A percentile compares a stretch with the other conserved stretches of the same genome.
Evolutionary conservation across 1,139 yeast genomes (phyloP).

Genomic region (Yamadazyma atmosphaerica): DNA sequence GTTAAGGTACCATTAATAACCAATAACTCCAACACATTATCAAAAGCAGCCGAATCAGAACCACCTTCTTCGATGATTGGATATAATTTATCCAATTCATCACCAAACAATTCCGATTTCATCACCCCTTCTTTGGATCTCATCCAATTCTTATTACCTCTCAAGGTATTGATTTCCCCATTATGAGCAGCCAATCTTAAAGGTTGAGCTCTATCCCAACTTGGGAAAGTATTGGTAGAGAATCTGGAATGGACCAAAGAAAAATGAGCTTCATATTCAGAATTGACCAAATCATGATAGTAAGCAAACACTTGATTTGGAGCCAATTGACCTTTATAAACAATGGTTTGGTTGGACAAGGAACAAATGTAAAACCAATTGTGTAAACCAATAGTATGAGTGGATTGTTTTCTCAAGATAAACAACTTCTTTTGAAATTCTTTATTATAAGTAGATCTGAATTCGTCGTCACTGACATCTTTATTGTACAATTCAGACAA

Average conservation of each 20-base stretch:
- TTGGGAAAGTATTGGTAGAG: constrained; percentile 97
- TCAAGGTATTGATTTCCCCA: constrained; percentile 95
- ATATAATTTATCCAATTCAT: constrained; percentile 83
- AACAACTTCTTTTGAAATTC: constrained; percentile 82
- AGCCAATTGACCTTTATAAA: constrained; percentile 96
- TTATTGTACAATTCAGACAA: constrained; percentile 56
- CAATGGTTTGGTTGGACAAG: constrained; percentile 82
- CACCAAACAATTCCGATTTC: constrained; percentile 85
- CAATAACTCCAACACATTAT: constrained; percentile 88
- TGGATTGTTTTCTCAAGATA: constrained; percentile 83
- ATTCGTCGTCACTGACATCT: constrained; percentile 50
- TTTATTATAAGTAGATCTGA: constrained; percentile 57
- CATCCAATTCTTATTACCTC: constrained; percentile 99
- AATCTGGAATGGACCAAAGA: constrained; percentile 96
- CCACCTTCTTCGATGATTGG: constrained; percentile 99
- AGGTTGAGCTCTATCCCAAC: constrained; percentile 99
- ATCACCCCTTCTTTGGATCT: constrained; percentile 97
- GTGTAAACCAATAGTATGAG: constrained; percentile 89
- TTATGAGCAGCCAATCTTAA: constrained; percentile 97
- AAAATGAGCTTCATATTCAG: constrained; percentile 92
- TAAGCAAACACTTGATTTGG: constrained; percentile 95
- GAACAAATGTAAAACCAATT: constrained; percentile 98
- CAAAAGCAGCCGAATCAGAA: constrained; percentile 98
- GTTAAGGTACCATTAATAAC: constrained; percentile 90
- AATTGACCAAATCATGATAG: constrained; percentile 89